Conservation (phyloP, 768 basidiomycete species). For the Trametes elegans region DNA sequence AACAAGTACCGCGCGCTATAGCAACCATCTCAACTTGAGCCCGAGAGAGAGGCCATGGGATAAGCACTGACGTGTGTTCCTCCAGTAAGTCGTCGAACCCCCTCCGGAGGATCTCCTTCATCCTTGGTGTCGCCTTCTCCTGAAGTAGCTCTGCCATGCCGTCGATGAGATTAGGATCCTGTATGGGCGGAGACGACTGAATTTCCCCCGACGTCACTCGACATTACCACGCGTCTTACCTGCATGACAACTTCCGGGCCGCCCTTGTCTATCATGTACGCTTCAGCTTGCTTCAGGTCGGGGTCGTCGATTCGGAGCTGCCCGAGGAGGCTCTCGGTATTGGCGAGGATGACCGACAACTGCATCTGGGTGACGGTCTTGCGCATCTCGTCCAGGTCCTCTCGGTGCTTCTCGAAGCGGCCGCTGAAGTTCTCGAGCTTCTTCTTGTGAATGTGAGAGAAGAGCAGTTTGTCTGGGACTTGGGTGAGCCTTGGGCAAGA, state of each 20-base stretch:
- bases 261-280: background rate
- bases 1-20: background rate
- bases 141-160: background rate
- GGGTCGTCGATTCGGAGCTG: background rate
- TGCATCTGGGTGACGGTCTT: background rate
- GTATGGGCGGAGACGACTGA: no score
- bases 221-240: background rate
- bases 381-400: background rate
- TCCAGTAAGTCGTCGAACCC: background rate
- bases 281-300: background rate
- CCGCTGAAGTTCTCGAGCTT: background rate
- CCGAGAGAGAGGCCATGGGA: no score
- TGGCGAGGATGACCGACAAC: background rate
- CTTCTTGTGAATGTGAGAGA: background rate
- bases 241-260: background rate
- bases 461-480: background rate
- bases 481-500: no score
- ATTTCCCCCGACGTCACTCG: background rate
- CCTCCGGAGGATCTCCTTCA: background rate
- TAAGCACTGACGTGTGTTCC: background rate
- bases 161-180: background rate
- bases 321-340: background rate
- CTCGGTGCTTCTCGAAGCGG: background rate
- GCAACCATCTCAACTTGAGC: background rate
- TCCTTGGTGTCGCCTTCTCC: background rate